phyloP scores from a whole-genome alignment of 805 yeast genomes.

The Jamesozyma piceae region DNA sequence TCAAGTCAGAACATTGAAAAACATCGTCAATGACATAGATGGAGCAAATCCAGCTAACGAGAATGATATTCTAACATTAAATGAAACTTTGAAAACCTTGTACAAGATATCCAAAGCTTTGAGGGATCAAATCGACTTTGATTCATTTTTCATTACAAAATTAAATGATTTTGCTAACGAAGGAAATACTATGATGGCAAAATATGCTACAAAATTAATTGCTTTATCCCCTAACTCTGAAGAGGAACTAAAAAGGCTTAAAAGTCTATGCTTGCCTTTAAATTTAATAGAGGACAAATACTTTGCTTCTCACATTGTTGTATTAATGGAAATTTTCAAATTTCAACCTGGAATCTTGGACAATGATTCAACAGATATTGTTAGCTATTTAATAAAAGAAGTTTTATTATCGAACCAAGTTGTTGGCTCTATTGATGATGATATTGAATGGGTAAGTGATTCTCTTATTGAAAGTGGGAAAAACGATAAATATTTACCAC shows the following conservation, averaged over 20 bases:
- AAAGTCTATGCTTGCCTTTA: slow-evolving; percentile 43
- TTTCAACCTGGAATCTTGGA: slow-evolving; percentile 42
- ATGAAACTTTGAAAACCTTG: slow-evolving; percentile 47
- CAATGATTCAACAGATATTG: slow-evolving; percentile 47
- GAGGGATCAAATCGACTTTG: slow-evolving; percentile 40
- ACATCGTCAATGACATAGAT: slow-evolving; percentile 25
- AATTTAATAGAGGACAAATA: slow-evolving; percentile 26
- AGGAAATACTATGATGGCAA: slow-evolving; percentile 56
- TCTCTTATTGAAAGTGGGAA: slow-evolving; percentile 32
- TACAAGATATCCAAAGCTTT: slow-evolving; percentile 48
- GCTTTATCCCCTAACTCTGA: slow-evolving; percentile 40
- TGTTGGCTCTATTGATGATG: slow-evolving; percentile 24
- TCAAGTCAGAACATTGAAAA: slow-evolving; percentile 44
- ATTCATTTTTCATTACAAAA: slow-evolving; percentile 33
- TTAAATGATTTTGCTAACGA: slow-evolving; percentile 38
- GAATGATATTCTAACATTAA: slow-evolving; percentile 15
- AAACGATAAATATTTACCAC: slow-evolving; percentile 27
- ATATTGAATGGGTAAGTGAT: slow-evolving; percentile 42
- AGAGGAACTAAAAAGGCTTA: slow-evolving; percentile 32
- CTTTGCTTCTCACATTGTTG: slow-evolving; percentile 48
- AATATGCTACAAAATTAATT: slow-evolving; percentile 51
- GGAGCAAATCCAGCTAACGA: slow-evolving; percentile 8
- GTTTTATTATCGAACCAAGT: slow-evolving; percentile 46
- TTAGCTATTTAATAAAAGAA: slow-evolving; percentile 50
- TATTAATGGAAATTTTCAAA: slow-evolving; percentile 50